Conservation (phyloP, 225 moss, liverwort and hornwort species). For the Thuidium tamariscinum region DNA sequence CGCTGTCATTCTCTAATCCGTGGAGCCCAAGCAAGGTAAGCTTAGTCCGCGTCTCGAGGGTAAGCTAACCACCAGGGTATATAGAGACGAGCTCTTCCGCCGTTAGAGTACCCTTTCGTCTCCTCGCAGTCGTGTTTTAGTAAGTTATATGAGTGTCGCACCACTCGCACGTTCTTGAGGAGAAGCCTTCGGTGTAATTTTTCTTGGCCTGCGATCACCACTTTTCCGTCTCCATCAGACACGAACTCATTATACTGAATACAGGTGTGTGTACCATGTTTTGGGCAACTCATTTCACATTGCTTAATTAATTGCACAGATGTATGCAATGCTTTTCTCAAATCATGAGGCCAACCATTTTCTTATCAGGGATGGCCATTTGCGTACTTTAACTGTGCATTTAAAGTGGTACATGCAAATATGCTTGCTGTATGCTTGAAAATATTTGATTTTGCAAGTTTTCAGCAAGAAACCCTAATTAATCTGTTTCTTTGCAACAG, state of each 20-base stretch:
- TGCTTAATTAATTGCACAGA: not conserved
- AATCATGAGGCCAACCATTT: not conserved
- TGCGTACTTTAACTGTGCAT: not conserved
- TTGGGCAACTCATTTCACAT: not conserved
- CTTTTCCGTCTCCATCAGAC: not conserved
- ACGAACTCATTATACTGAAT: not conserved
- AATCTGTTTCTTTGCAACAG: not conserved
- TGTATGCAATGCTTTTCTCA: not conserved
- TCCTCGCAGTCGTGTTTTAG: not conserved
- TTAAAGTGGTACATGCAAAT: not conserved
- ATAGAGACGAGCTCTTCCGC: not conserved
- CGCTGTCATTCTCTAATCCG: not conserved
- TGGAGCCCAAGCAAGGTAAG: not conserved
- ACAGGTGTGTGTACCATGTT: not conserved
- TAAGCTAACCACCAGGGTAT: not conserved
- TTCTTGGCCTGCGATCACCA: not conserved
- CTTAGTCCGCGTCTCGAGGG: not conserved
- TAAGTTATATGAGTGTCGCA: too few relatives aligned
- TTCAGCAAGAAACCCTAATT: not conserved
- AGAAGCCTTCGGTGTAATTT: not conserved
- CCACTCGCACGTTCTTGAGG: not conserved
- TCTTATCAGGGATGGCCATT: too few relatives aligned
- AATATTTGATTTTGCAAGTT: not conserved
- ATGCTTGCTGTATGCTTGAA: not conserved
- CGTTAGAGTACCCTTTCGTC: not conserved